Percentiles rank a stretch among this genome's conserved stretches.
Conservation (phyloP, 495 filamentous ascomycete species). For the Pseudoneurospora amorphoporcata region DNA sequence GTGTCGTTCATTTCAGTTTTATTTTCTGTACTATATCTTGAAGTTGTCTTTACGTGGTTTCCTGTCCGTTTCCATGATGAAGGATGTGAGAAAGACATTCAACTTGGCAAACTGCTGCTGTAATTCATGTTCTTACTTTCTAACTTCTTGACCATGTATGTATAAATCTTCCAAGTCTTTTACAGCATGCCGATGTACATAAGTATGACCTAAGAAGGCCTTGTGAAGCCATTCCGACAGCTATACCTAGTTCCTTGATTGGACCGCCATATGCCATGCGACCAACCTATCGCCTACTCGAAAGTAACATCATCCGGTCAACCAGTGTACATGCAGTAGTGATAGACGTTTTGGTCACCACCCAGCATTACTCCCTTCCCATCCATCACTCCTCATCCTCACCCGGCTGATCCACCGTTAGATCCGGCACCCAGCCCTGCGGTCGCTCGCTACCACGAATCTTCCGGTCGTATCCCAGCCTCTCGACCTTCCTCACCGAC, state of each 20-base stretch:
- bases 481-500: constrained; percentile 91
- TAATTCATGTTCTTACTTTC: not conserved
- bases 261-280: not conserved
- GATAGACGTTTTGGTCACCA: not conserved
- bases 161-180: not conserved
- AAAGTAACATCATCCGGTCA: not conserved
- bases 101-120: not conserved
- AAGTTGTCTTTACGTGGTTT: not conserved
- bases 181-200: not conserved
- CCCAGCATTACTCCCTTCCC: not conserved
- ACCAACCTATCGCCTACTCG: not conserved
- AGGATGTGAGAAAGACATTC: not conserved
- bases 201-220: not conserved
- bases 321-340: not conserved
- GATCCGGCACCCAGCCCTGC: constrained; percentile 84
- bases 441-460: constrained; percentile 83
- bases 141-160: not conserved
- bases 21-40: too few relatives aligned
- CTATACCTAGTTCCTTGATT: not conserved
- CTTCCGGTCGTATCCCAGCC: constrained; percentile 72
- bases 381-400: not conserved
- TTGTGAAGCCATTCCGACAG: not conserved
- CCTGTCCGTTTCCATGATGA: not conserved
- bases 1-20: too few relatives aligned
- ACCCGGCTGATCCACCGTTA: constrained; percentile 27